Evolutionary conservation across 2,329 filamentous ascomycete genomes (phyloP).

Genomic region (Rutstroemia sp.): DNA sequence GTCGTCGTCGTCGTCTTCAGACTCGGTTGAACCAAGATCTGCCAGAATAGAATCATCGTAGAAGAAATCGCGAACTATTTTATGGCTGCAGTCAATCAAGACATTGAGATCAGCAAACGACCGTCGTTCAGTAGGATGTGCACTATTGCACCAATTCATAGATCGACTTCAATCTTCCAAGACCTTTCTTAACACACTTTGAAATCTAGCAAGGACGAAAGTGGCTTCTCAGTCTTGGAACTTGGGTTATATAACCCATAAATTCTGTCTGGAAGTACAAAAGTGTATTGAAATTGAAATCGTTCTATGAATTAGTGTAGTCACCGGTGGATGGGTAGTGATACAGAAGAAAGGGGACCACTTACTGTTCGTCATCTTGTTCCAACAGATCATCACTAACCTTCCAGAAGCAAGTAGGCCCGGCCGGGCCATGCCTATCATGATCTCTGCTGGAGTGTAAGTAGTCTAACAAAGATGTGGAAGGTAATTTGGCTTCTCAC

Average conservation of each 20-base stretch:
- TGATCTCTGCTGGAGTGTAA: conserved; percentile 43
- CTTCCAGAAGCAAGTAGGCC: conserved; percentile 76
- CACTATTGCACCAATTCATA: no score
- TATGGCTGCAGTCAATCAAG: neutral
- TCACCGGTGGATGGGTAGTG: neutral
- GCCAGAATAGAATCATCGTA: neutral
- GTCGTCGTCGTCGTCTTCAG: neutral
- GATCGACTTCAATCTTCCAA: no score
- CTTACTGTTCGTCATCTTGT: conserved; percentile 18
- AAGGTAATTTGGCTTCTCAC: conserved; percentile 32
- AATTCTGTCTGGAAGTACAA: no score
- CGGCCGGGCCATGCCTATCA: conserved; percentile 60
- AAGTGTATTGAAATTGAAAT: no score
- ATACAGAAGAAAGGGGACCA: neutral
- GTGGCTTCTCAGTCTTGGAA: no score
- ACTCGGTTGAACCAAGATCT: neutral
- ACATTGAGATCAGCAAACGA: neutral
- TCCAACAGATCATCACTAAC: conserved; percentile 41
- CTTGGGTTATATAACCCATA: no score
- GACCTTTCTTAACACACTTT: no score
- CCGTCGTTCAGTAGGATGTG: neutral
- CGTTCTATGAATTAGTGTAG: neutral
- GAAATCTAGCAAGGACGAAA: no score
- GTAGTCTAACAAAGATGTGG: neutral
- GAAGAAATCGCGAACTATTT: neutral